Base-by-base conservation (phyloP, 768 basidiomycete genomes). In the Exidia glandulosa region DNA sequence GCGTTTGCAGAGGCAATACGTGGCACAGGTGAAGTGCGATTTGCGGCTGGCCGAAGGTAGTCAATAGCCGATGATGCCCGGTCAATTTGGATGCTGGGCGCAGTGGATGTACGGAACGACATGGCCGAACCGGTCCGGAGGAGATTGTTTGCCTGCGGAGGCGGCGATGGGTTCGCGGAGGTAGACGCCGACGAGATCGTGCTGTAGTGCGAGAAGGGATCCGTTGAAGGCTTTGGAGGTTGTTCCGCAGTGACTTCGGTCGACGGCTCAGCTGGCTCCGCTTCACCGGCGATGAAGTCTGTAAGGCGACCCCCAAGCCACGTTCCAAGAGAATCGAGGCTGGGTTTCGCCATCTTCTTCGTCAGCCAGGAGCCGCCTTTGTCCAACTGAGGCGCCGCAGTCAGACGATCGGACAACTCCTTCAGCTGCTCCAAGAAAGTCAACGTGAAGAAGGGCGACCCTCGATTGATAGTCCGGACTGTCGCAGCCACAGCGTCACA, bases 251-350 rank as follows among this genome's bases (percentile, higher is more conserved):
- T 62, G 59, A 36, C 54, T 33, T 66, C 60, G 1, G 72, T 68
- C 29, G 71, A 64, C 10, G 74, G 69, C 37, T 54, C 13, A 41
- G 57, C 25, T 12, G 61, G 60, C 25, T 88, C 88, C n/a, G 77
- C 81, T 57, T 96, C 94, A 2, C 95, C 96, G 9, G 94, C 90
- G 61, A 99, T 93, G 65, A 99, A 86, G 68, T 94, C 94, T 16
- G 92, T 92, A 67, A 99, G 83, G 19, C 88, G 83, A 13, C 90
- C 88, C 72, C 93, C 95, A 29, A 98, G 78, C 87, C 94, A 97
- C 48, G 85, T 87, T 30, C 94, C 89, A 56, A 98, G 83, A 33
- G 85, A 86, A 69, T 97, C 94, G 52, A 98, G 78, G 62, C 90
- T 95, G 2, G 96, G 94, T 66, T 94, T 93, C 34, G 85, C 79